Evolutionary conservation across 768 basidiomycete species (phyloP).

Genomic region (Tylopilus subfusipes): DNA sequence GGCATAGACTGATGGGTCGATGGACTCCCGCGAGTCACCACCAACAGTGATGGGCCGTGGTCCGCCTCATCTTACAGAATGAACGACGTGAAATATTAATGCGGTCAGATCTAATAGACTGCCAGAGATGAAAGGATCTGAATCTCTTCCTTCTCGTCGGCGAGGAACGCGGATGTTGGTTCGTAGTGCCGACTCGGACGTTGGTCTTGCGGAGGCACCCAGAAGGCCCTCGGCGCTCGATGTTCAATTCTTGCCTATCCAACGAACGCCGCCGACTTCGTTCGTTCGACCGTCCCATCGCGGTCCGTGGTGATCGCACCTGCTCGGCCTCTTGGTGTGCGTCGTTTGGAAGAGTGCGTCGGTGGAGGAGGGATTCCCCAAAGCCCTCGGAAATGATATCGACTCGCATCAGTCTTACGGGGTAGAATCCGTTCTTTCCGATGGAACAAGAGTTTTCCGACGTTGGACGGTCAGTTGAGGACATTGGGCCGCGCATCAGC

Average conservation of each 20-base stretch:
- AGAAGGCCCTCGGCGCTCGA: not conserved
- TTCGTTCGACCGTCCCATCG: not conserved
- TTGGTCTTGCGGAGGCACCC: not conserved
- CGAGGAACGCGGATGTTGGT: slow-evolving; percentile 19
- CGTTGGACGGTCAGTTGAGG: not conserved
- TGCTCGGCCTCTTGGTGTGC: not conserved
- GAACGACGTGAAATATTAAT: not conserved
- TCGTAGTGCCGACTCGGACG: not conserved
- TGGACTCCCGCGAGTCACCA: slow-evolving; percentile 1
- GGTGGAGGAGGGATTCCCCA: not conserved
- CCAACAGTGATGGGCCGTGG: too few species aligned
- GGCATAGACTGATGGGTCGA: not conserved
- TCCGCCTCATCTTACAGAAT: not conserved
- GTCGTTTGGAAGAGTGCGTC: not conserved
- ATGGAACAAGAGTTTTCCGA: not conserved
- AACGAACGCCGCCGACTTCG: slow-evolving; percentile 16
- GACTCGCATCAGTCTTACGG: not conserved
- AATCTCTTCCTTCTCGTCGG: not conserved
- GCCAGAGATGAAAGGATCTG: not conserved
- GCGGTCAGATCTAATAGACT: slow-evolving; percentile 2
- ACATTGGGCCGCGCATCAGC: not conserved
- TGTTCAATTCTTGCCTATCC: not conserved
- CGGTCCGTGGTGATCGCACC: slow-evolving; percentile 15
- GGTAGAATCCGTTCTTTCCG: not conserved
- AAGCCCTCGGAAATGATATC: slow-evolving; percentile 14